phyloP scores from a whole-genome alignment of 2,329 filamentous ascomycete species.

The Xylariaceae sp. region DNA sequence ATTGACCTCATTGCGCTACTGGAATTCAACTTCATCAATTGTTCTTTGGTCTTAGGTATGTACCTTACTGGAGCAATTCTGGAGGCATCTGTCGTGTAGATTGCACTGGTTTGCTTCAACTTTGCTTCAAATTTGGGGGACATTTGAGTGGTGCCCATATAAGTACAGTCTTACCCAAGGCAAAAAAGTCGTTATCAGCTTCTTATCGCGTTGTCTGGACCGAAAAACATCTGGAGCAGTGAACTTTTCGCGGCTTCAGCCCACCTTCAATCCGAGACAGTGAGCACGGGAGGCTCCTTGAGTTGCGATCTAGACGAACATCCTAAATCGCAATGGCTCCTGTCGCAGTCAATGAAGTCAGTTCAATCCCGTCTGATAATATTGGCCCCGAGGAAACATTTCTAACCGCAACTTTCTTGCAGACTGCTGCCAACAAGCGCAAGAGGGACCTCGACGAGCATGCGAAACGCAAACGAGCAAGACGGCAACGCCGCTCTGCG shows the following conservation, averaged over 20 bases:
- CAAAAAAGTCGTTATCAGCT: constrained; percentile 23
- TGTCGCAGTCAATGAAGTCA: constrained; percentile 22
- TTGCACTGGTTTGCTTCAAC: no score
- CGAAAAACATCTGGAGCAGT: constrained; percentile 15
- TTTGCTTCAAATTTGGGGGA: no score
- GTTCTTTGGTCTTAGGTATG: no score
- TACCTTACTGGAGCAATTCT: no score
- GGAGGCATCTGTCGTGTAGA: no score
- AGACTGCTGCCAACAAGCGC: constrained; percentile 42
- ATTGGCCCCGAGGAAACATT: background rate
- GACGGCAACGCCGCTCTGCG: constrained; percentile 25
- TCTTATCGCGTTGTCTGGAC: constrained; percentile 25
- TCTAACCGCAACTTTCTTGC: constrained; percentile 10
- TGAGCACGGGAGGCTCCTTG: no score
- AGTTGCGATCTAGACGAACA: no score
- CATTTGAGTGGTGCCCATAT: no score
- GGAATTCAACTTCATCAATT: no score
- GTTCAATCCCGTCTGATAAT: background rate
- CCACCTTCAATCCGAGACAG: constrained; percentile 2
- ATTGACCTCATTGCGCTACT: no score
- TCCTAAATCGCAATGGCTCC: constrained; percentile 24
- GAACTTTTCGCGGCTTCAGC: constrained; percentile 22
- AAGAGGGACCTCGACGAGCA: constrained; percentile 44
- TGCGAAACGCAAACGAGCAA: constrained; percentile 40
- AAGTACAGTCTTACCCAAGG: background rate